Conservation (phyloP, 129 eudicot species). For the Arctium lappa region DNA sequence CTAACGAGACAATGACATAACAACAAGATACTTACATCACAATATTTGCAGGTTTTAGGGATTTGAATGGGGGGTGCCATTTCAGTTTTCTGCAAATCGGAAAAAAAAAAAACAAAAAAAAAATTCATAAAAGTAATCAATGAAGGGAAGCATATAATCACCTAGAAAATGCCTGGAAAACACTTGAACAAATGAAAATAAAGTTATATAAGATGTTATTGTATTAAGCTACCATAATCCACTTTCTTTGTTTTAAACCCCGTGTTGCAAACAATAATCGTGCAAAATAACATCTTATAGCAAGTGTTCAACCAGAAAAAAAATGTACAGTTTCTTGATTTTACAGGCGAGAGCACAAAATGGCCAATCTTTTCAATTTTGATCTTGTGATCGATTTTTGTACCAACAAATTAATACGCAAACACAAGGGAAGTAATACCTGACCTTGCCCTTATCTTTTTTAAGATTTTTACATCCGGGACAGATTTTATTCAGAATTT, state of each 20-base stretch:
- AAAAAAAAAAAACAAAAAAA: conserved; percentile 16
- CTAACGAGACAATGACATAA: background rate
- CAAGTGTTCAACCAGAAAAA: too few species aligned
- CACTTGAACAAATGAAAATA: background rate
- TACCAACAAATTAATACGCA: background rate
- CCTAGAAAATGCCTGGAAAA: too few species aligned
- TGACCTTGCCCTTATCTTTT: conserved; percentile 62
- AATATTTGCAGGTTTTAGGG: conserved; percentile 54
- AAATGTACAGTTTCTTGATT: too few species aligned
- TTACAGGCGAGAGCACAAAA: too few species aligned
- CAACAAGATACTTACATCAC: conserved; percentile 63
- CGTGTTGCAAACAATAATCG: too few species aligned
- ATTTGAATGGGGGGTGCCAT: conserved; percentile 20
- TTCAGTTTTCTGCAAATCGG: conserved; percentile 38
- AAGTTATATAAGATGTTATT: background rate
- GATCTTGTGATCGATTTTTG: background rate
- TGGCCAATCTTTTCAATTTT: too few species aligned
- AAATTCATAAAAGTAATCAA: background rate
- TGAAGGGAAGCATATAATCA: background rate
- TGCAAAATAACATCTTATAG: too few species aligned
- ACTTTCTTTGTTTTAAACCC: too few species aligned
- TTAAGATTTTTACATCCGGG: conserved; percentile 71
- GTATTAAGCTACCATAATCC: background rate
- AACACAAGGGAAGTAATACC: conserved; percentile 37
- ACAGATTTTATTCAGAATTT: conserved; percentile 74